Evolutionary conservation across 495 filamentous ascomycete genomes (phyloP), one percentile per base, ranked within the genome.

Genomic region (Tuber borchii): DNA sequence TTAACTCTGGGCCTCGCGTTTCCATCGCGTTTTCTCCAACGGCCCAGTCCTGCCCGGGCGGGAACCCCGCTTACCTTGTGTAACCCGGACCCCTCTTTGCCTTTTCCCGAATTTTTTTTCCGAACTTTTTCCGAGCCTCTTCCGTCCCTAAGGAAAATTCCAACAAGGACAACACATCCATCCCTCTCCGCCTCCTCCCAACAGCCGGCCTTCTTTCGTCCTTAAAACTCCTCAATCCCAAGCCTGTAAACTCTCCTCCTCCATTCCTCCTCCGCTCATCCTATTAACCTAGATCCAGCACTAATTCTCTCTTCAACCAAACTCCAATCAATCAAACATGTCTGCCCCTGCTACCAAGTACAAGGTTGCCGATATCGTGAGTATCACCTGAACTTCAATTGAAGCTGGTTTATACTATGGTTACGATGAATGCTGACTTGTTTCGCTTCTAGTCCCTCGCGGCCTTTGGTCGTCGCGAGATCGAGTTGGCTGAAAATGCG

Each of bases 381-480:
- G 89, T 87, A 45, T 42, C 48, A 40, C 45, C 70, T 46, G 69
- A 34, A 56, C 7, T 39, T 31, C 17, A 61, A 31, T 20, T 22
- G 9, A 7, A n/a, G 43, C 37, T 26, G 72, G 73, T 73, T 61
- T 43, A 22, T 44, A 46, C 37, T 69, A 34, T 4, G 1, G 14
- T 34, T 31, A 31, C 26, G 6, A 26, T 34, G 75, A 79, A 79
- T 75, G 71, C 78, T 84, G 70, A 86, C 78, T 43, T 39, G 46
- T 79, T 40, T 71, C 74, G 5, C 19, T 73, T 70, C 37, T 83
- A 90, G 86, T 93, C 91, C 84, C 90, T 98, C 84, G 95, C 95
- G 83, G 95, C 95, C 85, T 99, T 99, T 84, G 95, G 95, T 86
- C 95, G 95, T 87, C 94, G 95, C 84, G 95, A 99, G 90, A 97